A percentile compares a stretch with the other conserved stretches of the same genome.
These are phyloP conservation scores for Diaporthe sp. DNA, from an alignment of 2,329 filamentous ascomycete genomes.

Conservation along the genomic window DNA sequence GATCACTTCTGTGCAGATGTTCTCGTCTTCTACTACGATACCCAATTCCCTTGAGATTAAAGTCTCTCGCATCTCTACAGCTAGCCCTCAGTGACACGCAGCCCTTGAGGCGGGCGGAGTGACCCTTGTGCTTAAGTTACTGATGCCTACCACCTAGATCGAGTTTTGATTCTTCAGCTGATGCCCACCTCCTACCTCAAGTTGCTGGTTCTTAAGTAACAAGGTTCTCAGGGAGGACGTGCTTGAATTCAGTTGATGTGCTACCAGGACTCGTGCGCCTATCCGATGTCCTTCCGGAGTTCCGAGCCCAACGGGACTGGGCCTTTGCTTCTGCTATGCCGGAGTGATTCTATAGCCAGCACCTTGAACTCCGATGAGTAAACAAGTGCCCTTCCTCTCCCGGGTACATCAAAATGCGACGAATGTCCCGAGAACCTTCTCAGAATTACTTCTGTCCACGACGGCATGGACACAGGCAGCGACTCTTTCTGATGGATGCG, in stretches of 20 bases:
- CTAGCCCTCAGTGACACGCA: background rate
- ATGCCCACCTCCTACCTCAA: too few relatives aligned
- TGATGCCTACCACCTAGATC: too few relatives aligned
- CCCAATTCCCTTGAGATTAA: constrained; percentile 7
- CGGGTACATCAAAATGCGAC: background rate
- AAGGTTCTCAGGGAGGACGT: background rate
- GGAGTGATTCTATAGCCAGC: background rate
- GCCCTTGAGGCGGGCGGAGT: background rate
- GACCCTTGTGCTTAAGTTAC: background rate
- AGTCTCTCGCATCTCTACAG: background rate
- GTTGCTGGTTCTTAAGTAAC: too few relatives aligned
- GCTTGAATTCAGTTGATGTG: background rate
- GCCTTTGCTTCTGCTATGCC: background rate
- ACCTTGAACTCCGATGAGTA: background rate
- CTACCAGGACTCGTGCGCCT: background rate
- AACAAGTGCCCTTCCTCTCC: background rate
- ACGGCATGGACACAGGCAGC: background rate
- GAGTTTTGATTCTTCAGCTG: too few relatives aligned
- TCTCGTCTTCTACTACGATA: constrained; percentile 9
- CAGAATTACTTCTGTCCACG: too few relatives aligned
- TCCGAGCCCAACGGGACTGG: background rate
- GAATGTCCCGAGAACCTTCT: background rate
- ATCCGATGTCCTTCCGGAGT: background rate
- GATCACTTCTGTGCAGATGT: constrained; percentile 1
- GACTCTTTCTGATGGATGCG: background rate